Base-by-base conservation (phyloP, 2,329 filamentous ascomycete genomes). In the Hypoxylon rubiginosum region DNA sequence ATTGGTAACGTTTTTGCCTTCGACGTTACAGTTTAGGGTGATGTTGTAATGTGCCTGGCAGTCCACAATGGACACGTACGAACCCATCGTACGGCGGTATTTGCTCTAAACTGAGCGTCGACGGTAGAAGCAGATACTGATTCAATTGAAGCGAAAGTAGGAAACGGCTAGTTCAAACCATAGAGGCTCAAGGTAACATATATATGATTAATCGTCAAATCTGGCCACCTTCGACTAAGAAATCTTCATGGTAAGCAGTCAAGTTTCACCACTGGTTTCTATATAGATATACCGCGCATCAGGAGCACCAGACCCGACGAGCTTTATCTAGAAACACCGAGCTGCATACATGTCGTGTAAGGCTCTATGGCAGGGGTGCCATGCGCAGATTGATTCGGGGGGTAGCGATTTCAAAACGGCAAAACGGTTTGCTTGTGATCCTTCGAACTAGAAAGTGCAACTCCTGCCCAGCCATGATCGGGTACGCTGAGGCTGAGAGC, bases 31-130 rank as follows among this genome's bases (percentile, higher is more conserved):
- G 48, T 74, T 55, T 2, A 66, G 28, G 1, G 64, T 67, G 41
- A 71, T 48, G 19, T 69, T 69, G 45, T 71, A 72, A 17, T 64
- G 41, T 19, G 66, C 21, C 36, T 62, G 19, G 48, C 72, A 74
- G 4, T 68, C 34, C 3, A 34, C n/a, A 21, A 70, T 56, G 5
- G 72, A 74, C 13, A 72, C 62, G 41, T 65, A 70, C 1, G 72
- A 66, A 30, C 71, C 72, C 72, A 74, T 73, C 15, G 39, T 67
- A 13, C 10, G 30, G 4, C n/a, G 17, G 26, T 26, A 28, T 24
- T 46, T 21, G 11, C 7, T 15, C 34, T 28, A 4, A 4, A 10
- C 34, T 28, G 4, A 4, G 10, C 15, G 15, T n/a, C 46, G 17
- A 54, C 11, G 24, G 28, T n/a, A 30, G 10, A 17, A 53, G 17